Evolutionary conservation across 352 stramenopile species (phyloP).

Genomic region (Aphanomyces stellatus): DNA sequence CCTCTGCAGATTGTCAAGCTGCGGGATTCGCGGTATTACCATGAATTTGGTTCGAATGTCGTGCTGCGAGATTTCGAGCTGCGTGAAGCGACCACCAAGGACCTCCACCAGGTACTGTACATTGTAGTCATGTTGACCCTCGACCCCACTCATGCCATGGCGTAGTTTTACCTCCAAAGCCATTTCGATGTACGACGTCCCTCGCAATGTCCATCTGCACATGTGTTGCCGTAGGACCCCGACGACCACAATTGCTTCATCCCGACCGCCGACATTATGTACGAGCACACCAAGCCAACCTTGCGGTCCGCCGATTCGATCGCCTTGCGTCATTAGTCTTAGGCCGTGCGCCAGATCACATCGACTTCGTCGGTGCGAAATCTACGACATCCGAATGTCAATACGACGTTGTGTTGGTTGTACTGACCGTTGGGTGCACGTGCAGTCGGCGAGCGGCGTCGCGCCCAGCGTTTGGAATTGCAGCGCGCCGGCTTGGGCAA

Average conservation of each 20-base stretch:
- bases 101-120: conserved; percentile 42
- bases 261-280: conserved; percentile 4
- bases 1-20: conserved; percentile 33
- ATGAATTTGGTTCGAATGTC: conserved; percentile 45
- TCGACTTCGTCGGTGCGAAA: conserved; percentile 98
- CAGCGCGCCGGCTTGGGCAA: conserved; percentile 98
- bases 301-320: background rate
- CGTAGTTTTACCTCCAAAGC: background rate
- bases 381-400: conserved; percentile 25
- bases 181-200: background rate
- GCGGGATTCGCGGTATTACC: conserved; percentile 50
- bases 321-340: no score
- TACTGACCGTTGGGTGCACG: conserved; percentile 89
- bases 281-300: background rate
- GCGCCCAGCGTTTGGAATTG: conserved; percentile 92
- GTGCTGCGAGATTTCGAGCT: conserved; percentile 47
- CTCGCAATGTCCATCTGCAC: background rate
- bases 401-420: background rate
- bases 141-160: background rate
- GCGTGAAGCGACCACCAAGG: conserved; percentile 28
- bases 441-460: conserved; percentile 88
- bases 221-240: background rate
- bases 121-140: background rate
- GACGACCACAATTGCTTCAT: background rate
- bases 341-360: conserved; percentile 93